Conservation (phyloP, 306 rosid genomes). For the Ziziphus jujuba region DNA sequence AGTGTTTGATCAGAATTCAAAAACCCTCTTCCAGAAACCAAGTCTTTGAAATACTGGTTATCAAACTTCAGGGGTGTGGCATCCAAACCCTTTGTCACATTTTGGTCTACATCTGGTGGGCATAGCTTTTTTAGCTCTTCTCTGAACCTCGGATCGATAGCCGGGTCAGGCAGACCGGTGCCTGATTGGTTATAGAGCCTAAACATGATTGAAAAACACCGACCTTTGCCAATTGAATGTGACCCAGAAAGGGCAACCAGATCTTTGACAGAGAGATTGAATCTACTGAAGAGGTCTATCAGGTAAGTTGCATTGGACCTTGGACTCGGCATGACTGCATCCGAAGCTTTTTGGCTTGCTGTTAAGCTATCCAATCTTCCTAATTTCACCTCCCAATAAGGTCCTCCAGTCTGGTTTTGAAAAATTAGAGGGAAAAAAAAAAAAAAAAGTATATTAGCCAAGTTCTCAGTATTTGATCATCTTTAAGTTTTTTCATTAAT, state of each 20-base stretch:
- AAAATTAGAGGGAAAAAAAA: neutral
- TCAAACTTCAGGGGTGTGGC: conserved; percentile 71
- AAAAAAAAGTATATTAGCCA: no score
- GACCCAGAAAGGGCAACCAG: conserved; percentile 88
- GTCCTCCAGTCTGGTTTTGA: conserved; percentile 75
- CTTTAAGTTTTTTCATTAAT: no score
- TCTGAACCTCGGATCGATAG: conserved; percentile 50
- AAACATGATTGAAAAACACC: conserved; percentile 91
- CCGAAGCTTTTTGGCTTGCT: conserved; percentile 66
- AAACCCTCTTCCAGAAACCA: conserved; percentile 74
- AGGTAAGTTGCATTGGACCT: conserved; percentile 74
- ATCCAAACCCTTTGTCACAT: conserved; percentile 72
- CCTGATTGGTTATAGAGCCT: conserved; percentile 88
- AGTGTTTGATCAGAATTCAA: conserved; percentile 86
- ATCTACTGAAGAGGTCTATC: conserved; percentile 51
- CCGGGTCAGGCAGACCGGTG: conserved; percentile 67
- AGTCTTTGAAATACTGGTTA: conserved; percentile 88
- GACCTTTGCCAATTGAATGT: conserved; percentile 78
- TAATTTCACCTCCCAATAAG: conserved; percentile 71
- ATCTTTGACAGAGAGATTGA: conserved; percentile 51
- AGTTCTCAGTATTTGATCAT: no score
- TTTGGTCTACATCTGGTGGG: conserved; percentile 62
- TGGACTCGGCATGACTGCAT: conserved; percentile 82
- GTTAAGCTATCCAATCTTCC: conserved; percentile 84
- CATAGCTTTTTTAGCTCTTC: conserved; percentile 54